These are phyloP conservation scores for Xylaria bambusicola DNA, from an alignment of 495 filamentous ascomycete species.

Conservation along the genomic window DNA sequence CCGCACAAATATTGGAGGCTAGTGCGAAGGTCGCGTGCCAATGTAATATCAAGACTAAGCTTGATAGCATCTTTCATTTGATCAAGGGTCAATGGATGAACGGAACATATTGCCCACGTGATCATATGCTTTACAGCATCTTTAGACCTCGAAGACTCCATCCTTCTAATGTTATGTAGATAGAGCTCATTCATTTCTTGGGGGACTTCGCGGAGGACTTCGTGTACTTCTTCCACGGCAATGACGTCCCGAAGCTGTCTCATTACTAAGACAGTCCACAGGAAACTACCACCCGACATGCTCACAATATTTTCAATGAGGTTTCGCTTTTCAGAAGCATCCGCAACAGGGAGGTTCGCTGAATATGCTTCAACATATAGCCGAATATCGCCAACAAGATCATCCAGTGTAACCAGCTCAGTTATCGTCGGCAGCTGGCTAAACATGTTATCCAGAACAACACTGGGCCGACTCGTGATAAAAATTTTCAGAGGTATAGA, in stretches of 20 bases:
- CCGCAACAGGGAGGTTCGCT: conserved; percentile 14
- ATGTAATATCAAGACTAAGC: conserved; percentile 26
- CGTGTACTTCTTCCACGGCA: conserved; percentile 31
- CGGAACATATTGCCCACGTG: conserved; percentile 29
- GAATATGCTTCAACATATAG: not conserved
- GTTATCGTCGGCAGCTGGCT: not conserved
- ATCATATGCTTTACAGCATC: no score
- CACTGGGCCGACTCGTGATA: conserved; percentile 24
- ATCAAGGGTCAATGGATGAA: conserved; percentile 27
- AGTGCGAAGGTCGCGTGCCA: no score
- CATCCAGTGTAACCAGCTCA: not conserved
- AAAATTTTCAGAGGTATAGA: conserved; percentile 16
- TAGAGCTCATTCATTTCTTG: conserved; percentile 24
- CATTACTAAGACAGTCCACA: conserved; percentile 36
- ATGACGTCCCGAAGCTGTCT: conserved; percentile 29
- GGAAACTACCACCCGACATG: conserved; percentile 35
- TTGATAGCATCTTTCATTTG: conserved; percentile 30
- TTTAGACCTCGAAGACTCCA: no score
- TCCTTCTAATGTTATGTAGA: no score
- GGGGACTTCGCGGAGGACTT: conserved; percentile 30
- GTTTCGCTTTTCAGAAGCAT: conserved; percentile 16
- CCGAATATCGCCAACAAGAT: not conserved
- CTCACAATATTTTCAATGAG: conserved; percentile 33
- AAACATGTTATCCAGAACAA: conserved; percentile 16
- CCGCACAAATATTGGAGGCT: no score